These are phyloP conservation scores for Calocera viscosa DNA, from an alignment of 768 basidiomycete genomes.

Conservation along the genomic window DNA sequence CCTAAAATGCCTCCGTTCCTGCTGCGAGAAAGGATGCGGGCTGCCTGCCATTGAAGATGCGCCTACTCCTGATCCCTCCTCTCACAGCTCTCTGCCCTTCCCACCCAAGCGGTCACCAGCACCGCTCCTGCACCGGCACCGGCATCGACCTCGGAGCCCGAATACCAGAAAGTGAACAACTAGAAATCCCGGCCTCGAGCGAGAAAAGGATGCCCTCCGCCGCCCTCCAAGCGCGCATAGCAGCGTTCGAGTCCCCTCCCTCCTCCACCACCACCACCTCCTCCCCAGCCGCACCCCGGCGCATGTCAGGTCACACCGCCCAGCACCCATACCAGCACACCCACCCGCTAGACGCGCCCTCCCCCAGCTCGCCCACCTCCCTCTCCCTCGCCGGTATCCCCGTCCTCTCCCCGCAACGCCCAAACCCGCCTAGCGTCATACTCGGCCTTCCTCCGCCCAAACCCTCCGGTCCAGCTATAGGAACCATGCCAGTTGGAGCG, in stretches of 20 bases:
- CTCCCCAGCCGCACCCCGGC: not conserved
- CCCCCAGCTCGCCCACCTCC: not conserved
- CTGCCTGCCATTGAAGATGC: no score
- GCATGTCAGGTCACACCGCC: no score
- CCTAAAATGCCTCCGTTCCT: no score
- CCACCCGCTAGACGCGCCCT: not conserved
- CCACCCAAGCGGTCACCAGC: no score
- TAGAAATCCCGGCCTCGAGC: no score
- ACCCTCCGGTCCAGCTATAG: not conserved
- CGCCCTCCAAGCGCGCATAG: not conserved
- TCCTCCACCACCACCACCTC: not conserved
- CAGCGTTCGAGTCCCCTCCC: not conserved
- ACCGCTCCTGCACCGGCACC: no score
- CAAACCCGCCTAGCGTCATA: not conserved
- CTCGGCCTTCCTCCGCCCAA: not conserved
- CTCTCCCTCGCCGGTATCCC: not conserved
- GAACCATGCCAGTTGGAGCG: not conserved
- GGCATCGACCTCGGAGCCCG: no score
- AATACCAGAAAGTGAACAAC: no score
- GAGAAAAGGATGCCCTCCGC: not conserved
- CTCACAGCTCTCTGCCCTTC: no score
- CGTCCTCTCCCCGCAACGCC: not conserved
- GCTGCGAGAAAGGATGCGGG: no score
- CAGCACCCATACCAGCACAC: no score
- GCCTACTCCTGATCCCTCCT: no score